Conservation (phyloP, 2,329 filamentous ascomycete genomes). For the Sporothrix curviconia region DNA sequence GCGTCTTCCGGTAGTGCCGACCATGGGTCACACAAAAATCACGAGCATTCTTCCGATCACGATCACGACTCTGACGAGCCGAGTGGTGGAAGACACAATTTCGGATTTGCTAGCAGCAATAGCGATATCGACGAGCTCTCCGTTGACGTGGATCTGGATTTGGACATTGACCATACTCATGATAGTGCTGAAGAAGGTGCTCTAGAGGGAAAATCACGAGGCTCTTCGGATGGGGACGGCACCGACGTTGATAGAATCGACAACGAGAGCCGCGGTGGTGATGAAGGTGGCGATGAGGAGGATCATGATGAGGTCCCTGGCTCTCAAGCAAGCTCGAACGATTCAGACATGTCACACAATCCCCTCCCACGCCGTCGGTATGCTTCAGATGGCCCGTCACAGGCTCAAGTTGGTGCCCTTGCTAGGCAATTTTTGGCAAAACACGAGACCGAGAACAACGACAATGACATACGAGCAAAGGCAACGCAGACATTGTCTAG, state of each 20-base stretch:
- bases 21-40: background rate
- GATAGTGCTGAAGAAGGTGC: conserved; percentile 18
- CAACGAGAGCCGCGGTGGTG: conserved; percentile 35
- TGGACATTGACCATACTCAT: background rate
- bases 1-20: background rate
- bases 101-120: background rate
- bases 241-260: conserved; percentile 26
- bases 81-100: background rate
- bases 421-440: conserved; percentile 78
- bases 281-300: conserved; percentile 45
- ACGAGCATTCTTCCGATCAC: conserved; percentile 17
- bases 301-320: conserved; percentile 57
- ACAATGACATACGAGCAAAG: conserved; percentile 68
- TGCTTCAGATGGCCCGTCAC: conserved; percentile 48
- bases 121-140: background rate
- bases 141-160: background rate
- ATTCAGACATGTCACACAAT: conserved; percentile 59
- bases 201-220: conserved; percentile 16
- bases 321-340: conserved; percentile 60
- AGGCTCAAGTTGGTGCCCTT: conserved; percentile 65
- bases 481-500: conserved; percentile 68
- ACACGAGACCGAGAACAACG: conserved; percentile 70
- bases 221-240: conserved; percentile 20
- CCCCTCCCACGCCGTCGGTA: conserved; percentile 42
- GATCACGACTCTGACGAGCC: conserved; percentile 23